Evolutionary conservation across 2,329 filamentous ascomycete genomes (phyloP), one percentile per base, ranked within the genome.

Genomic region (Fusarium bactridioides): DNA sequence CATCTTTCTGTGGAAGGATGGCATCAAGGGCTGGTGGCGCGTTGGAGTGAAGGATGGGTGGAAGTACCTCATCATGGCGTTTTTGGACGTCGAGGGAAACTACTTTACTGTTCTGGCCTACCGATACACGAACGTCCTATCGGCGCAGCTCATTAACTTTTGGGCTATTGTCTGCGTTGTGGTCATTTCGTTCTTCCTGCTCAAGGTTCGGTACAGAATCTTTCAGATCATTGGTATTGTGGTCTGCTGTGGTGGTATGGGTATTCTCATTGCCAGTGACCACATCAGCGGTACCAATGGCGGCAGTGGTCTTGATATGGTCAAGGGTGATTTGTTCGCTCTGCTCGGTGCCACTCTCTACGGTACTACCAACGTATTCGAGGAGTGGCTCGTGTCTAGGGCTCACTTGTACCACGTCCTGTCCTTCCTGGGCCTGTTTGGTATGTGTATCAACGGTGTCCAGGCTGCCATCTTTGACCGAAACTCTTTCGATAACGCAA

Each of bases 71-170:
- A 93, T 98, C 81, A 89, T 99, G 69, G 91, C 93, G 58, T 98
- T 98, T 82, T 88, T 96, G 76, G 96, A 99, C 79, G 95, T 98
- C 55, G 89, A 98, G 83, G 96, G 96, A 69, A 99, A 99, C 84
- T 99, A 98, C 86, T 98, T 98, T 80, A 95, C 95, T 78, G 95
- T 99, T 56, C 88, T 98, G 55, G 96, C 95, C 10, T 99, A 98
- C 85, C 89, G 92, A 67, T 91, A 97, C 86, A 97, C 95, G 61
- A 98, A 95, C 78, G 92, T 98, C 76, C 88, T 98, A 54, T 96
- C 93, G 25, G 94, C 94, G 21, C 95, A 98, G 86, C 88, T 99
- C 58, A 94, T 99, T 84, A 98, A 98, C 87, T 98, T 98, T 85
- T 98, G 95, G 95, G 93, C 95, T 76, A 98, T 99, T 75, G 93